Evolutionary conservation across 2,329 filamentous ascomycete species (phyloP).

Genomic region (Penicillium sp.): DNA sequence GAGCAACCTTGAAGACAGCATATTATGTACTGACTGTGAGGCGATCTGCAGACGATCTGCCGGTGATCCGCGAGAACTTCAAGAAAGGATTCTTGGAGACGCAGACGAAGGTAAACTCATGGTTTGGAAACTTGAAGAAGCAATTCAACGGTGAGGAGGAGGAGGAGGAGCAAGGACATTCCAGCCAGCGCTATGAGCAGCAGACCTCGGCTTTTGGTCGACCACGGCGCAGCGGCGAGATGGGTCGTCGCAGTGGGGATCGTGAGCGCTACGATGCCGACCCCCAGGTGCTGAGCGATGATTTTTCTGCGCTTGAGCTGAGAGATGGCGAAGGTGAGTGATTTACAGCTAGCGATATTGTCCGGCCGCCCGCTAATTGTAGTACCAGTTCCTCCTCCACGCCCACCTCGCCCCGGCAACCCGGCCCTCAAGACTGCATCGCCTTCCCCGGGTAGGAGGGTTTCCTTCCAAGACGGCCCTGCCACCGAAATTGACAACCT

Average conservation of each 20-base stretch:
- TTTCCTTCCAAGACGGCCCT: conserved; percentile 62
- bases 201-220: conserved; percentile 45
- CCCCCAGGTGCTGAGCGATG: conserved; percentile 83
- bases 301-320: conserved; percentile 71
- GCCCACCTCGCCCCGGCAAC: conserved; percentile 69
- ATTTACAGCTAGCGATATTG: neutral
- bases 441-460: conserved; percentile 54
- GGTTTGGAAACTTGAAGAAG: conserved; percentile 91
- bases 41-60: conserved; percentile 71
- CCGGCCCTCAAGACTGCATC: conserved; percentile 73
- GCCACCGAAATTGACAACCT: conserved; percentile 77
- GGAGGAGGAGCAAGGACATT: conserved; percentile 43
- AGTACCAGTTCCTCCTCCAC: conserved; percentile 53
- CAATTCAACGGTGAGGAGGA: conserved; percentile 85
- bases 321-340: conserved; percentile 60
- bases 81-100: conserved; percentile 94
- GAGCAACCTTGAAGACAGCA: neutral
- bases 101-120: conserved; percentile 87
- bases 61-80: conserved; percentile 88
- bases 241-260: conserved; percentile 74
- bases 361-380: neutral
- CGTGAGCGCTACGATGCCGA: conserved; percentile 94
- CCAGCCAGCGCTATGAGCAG: conserved; percentile 30
- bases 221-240: conserved; percentile 62
- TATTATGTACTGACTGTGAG: neutral